These are phyloP conservation scores for Juglanconis juglandina DNA, from an alignment of 2,329 filamentous ascomycete genomes.

Conservation along the genomic window DNA sequence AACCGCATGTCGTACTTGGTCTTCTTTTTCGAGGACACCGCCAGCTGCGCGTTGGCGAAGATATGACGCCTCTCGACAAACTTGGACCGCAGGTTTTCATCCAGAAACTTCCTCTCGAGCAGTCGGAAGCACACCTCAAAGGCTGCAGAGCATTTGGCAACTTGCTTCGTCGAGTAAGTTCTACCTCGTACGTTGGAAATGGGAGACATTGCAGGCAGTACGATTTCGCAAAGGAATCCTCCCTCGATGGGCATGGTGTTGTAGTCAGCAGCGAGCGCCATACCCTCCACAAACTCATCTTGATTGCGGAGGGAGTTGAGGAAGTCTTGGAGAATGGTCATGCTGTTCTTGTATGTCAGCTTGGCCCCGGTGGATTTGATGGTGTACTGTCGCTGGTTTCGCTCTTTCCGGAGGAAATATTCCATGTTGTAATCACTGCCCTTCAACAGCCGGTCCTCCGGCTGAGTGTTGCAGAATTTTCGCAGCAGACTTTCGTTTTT, in stretches of 20 bases:
- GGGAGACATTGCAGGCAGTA: constrained; percentile 72
- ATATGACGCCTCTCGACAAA: constrained; percentile 65
- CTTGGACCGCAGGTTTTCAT: constrained; percentile 70
- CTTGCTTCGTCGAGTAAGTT: constrained; percentile 63
- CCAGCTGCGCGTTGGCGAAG: constrained; percentile 84
- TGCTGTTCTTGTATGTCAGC: constrained; percentile 72
- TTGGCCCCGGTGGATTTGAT: constrained; percentile 69
- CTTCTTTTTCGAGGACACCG: constrained; percentile 74
- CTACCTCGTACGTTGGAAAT: constrained; percentile 64
- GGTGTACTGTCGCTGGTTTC: constrained; percentile 50
- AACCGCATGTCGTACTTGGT: constrained; percentile 71
- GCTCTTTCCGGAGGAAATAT: constrained; percentile 50
- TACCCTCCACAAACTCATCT: constrained; percentile 26
- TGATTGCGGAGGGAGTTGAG: constrained; percentile 61
- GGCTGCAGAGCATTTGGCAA: constrained; percentile 84
- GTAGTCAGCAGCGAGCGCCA: constrained; percentile 50
- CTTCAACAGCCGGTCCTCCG: constrained; percentile 67
- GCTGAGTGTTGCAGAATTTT: constrained; percentile 71
- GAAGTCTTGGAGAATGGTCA: constrained; percentile 70
- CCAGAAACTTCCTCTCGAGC: constrained; percentile 62
- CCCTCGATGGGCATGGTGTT: constrained; percentile 53
- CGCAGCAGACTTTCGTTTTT: constrained; percentile 63
- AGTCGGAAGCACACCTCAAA: constrained; percentile 77
- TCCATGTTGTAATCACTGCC: constrained; percentile 57
- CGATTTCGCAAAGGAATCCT: constrained; percentile 72